Base-by-base conservation (phyloP, 805 yeast genomes). In the Pichia thaimueangensis region DNA sequence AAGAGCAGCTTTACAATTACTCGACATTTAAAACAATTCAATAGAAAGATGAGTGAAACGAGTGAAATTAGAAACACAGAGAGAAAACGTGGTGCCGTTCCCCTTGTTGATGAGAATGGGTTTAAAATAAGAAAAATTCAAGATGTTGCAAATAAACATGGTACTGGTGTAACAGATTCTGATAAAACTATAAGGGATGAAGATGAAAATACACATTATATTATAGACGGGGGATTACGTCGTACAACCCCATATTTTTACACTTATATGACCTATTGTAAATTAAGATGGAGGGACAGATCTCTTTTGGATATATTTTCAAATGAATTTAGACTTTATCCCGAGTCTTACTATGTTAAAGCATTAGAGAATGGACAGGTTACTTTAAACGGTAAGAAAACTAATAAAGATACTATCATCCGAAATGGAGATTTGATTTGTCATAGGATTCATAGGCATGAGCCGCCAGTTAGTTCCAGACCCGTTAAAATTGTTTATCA, bases 241-340 rank as follows among this genome's bases (percentile, higher is more conserved):
- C 68, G 82, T 47, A 85, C 93, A 2, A 70, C 78, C 1, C 97
- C 98, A 0, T 93, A 93, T 59, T 84, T 71, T 56, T 91, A 77
- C 67, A 88, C 95, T 0, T 91, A 93, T 57, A 69, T 86, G 62
- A 93, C 99, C 0, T 86, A 81, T 57, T 89, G 97, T 62, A 93
- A 93, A 61, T 65, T 73, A 57, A 70, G 99, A 55, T 93, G 99
- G 99, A 72, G 91, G 52, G 89, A 82, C 52, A 68, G 86, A n/a
- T 78, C 78, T 17, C 61, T 93, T 27, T 49, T 87, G 5, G 97
- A 93, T 43, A 78, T 93, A 2, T 93, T 94, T 56, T 65, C 78
- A 5, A 72, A 72, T 28, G 99, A 93, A 60, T 93, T 94, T 57
- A 67, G 98, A 45, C 93, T 89, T 54, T 69, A 83, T 45, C 78